These are phyloP conservation scores for Macrocystidia cucumis DNA, from an alignment of 1,284 basidiomycete species.

Conservation along the genomic window DNA sequence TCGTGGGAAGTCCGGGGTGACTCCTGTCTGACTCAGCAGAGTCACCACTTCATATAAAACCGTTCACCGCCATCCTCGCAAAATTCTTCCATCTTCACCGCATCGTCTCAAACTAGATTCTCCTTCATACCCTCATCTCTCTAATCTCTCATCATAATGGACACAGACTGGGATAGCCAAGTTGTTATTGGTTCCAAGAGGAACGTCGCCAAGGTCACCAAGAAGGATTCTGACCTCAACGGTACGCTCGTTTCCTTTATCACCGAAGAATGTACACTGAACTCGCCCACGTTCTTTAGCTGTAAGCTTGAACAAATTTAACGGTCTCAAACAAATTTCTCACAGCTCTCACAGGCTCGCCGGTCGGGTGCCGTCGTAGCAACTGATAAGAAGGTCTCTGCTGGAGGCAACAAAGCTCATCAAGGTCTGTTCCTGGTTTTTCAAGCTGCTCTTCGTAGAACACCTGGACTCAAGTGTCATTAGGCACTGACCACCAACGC, in stretches of 20 bases:
- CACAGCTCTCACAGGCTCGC: conserved; percentile 55
- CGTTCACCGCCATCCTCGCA: conserved; percentile 10
- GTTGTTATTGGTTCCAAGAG: conserved; percentile 73
- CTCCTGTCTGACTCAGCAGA: background rate
- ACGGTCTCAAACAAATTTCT: background rate
- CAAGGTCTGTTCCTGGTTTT: conserved; percentile 35
- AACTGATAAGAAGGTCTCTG: conserved; percentile 70
- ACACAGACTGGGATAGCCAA: conserved; percentile 67
- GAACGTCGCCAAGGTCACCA: conserved; percentile 62
- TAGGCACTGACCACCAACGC: conserved; percentile 87
- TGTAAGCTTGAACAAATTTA: conserved; percentile 27
- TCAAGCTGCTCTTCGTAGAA: background rate
- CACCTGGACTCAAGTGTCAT: conserved; percentile 4
- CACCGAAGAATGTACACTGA: conserved; percentile 5
- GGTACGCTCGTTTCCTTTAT: conserved; percentile 38
- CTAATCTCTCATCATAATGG: conserved; percentile 30
- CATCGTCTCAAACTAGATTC: conserved; percentile 3
- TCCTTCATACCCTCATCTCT: conserved; percentile 12
- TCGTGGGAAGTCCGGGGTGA: too few species aligned
- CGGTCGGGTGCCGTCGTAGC: conserved; percentile 64
- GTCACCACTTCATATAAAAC: conserved; percentile 1
- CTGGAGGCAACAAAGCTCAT: conserved; percentile 67
- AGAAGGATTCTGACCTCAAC: conserved; percentile 64
- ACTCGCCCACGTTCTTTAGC: conserved; percentile 24
- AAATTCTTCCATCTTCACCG: background rate